Percentiles rank a stretch among this genome's conserved stretches.
These are phyloP conservation scores for Pouteria glomerata DNA, from an alignment of 148 eudicot species.

Conservation along the genomic window DNA sequence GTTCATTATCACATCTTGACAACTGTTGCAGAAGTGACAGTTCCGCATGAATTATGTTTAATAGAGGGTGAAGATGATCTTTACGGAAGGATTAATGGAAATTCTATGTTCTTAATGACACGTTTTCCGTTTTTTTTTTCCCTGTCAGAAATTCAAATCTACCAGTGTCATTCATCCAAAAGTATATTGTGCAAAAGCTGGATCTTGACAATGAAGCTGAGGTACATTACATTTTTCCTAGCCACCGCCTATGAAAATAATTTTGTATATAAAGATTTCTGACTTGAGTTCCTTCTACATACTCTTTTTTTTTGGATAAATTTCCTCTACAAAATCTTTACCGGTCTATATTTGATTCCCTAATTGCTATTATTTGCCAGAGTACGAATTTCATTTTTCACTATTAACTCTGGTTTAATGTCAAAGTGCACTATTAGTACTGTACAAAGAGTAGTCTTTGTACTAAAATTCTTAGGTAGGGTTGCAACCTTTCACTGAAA, in stretches of 20 bases:
- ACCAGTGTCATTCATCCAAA: constrained; percentile 18
- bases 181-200: constrained; percentile 23
- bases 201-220: constrained; percentile 26
- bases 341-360: not conserved
- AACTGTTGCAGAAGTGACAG: not conserved
- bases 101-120: not conserved
- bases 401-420: no score
- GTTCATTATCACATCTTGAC: not conserved
- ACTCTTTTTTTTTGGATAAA: not conserved
- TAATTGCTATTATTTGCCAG: no score
- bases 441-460: no score
- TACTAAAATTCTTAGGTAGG: no score
- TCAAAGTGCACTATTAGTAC: no score
- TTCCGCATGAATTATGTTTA: not conserved
- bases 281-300: not conserved
- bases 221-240: constrained; percentile 6
- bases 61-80: no score
- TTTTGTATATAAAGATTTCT: not conserved
- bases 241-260: not conserved
- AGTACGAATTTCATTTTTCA: no score
- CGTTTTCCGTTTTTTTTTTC: no score
- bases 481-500: no score
- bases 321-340: not conserved
- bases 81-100: not conserved
- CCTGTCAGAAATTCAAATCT: constrained; percentile 17